phyloP scores from a whole-genome alignment of 352 stramenopile genomes.

The Phytopythium kandeliae region DNA sequence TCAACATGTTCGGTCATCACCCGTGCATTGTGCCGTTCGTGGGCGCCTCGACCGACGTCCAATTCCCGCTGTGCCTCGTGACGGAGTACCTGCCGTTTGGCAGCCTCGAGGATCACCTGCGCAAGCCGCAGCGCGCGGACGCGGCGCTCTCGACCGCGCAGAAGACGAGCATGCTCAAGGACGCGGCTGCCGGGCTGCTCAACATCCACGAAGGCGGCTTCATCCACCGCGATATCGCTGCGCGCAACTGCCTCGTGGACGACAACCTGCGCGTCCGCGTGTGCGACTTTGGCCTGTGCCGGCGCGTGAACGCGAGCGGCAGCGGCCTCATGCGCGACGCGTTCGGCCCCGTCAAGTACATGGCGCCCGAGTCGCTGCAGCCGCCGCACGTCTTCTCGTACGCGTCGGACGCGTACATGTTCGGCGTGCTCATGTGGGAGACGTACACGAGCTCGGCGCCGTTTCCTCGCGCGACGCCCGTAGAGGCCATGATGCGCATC shows the following conservation, averaged over 20 bases:
- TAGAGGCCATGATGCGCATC: constrained; percentile 61
- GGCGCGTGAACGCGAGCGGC: constrained; percentile 40
- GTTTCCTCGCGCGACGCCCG: constrained; percentile 45
- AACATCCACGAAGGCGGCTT: constrained; percentile 85
- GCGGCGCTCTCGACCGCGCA: constrained; percentile 26
- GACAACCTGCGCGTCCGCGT: constrained; percentile 56
- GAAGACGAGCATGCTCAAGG: constrained; percentile 62
- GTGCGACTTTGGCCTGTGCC: constrained; percentile 76
- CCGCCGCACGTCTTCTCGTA: constrained; percentile 71
- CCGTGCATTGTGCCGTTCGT: constrained; percentile 80
- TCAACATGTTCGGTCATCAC: constrained; percentile 82
- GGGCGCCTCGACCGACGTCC: constrained; percentile 63
- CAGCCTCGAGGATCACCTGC: constrained; percentile 68
- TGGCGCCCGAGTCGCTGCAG: constrained; percentile 76
- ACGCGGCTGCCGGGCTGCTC: constrained; percentile 64
- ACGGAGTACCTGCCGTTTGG: constrained; percentile 74
- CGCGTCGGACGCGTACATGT: constrained; percentile 78
- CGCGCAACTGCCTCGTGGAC: constrained; percentile 75
- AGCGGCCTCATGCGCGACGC: constrained; percentile 55
- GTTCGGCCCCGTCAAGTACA: constrained; percentile 77
- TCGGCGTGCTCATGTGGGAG: constrained; percentile 83
- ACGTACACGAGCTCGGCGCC: constrained; percentile 51
- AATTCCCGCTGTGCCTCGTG: constrained; percentile 56
- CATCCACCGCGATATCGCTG: constrained; percentile 76
- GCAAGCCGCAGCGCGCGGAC: constrained; percentile 18